phyloP scores from a whole-genome alignment of 208 protist species.

The Leishmania tarentolae region DNA sequence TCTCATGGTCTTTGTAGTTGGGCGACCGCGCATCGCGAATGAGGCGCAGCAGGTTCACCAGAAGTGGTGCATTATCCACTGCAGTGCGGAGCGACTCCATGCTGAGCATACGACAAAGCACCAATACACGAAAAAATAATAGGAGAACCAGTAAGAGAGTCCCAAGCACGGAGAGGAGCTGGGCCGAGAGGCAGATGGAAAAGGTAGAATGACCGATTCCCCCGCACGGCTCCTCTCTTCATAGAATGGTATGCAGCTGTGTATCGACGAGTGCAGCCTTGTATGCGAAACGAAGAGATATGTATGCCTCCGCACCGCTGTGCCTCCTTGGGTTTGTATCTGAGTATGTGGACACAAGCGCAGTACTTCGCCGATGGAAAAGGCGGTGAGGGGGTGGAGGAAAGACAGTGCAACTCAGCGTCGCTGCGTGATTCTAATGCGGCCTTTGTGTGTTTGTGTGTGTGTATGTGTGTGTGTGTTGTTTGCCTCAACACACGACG shows the following conservation, averaged over 20 bases:
- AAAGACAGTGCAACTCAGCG: not conserved
- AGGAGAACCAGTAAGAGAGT: not conserved
- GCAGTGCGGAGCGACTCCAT: slow-evolving; percentile 32
- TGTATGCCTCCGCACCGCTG: too few relatives aligned
- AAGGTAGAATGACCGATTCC: not conserved
- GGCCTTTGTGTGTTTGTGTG: not conserved
- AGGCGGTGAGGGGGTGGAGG: not conserved
- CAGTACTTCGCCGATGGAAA: not conserved
- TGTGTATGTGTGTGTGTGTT: too few relatives aligned
- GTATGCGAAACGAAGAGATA: not conserved
- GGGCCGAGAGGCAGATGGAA: not conserved
- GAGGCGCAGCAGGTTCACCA: slow-evolving; percentile 51
- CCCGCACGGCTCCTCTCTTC: not conserved
- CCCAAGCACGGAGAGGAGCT: not conserved
- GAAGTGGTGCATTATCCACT: slow-evolving; percentile 39
- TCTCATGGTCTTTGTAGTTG: slow-evolving; percentile 35
- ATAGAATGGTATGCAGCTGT: not conserved
- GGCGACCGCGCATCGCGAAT: slow-evolving; percentile 47
- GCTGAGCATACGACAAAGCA: not conserved
- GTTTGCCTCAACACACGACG: not conserved
- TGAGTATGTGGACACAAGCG: not conserved
- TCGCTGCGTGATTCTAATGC: not conserved
- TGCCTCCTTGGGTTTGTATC: not conserved
- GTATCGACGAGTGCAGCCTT: not conserved
- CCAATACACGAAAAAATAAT: not conserved